phyloP scores from a whole-genome alignment of 257 asterid species.

The Solanum gandarillasii region DNA sequence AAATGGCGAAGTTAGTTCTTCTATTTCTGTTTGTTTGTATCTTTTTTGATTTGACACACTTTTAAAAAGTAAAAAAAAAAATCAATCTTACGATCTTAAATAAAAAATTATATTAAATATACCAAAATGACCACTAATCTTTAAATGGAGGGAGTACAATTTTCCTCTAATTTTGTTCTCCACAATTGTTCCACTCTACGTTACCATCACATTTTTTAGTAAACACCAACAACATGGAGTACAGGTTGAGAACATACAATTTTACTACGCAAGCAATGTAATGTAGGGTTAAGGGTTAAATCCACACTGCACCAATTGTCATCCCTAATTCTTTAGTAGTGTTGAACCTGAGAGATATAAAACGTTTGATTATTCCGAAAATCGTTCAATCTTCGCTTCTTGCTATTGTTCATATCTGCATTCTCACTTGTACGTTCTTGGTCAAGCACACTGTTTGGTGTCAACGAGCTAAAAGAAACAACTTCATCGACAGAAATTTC shows the following conservation, averaged over 20 bases:
- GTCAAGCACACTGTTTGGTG: conserved; percentile 19
- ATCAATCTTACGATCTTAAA: background rate
- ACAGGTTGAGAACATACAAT: too few species aligned
- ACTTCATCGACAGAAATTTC: conserved; percentile 6
- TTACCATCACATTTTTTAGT: background rate
- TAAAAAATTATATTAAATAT: too few species aligned
- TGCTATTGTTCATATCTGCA: conserved; percentile 3
- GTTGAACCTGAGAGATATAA: background rate
- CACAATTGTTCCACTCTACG: background rate
- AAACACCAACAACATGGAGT: background rate
- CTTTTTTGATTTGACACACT: too few species aligned
- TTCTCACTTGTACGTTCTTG: conserved; percentile 4
- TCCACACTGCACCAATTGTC: background rate
- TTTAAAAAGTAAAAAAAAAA: too few species aligned
- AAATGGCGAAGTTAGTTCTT: background rate
- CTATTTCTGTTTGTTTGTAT: background rate
- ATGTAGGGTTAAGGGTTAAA: background rate
- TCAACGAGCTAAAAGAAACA: conserved; percentile 13
- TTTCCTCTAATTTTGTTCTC: background rate
- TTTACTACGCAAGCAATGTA: background rate
- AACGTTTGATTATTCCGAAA: background rate
- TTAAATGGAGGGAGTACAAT: background rate
- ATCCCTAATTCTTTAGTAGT: background rate
- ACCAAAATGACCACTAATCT: background rate
- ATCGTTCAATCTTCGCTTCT: conserved; percentile 24